Evolutionary conservation across 495 filamentous ascomycete species (phyloP), one percentile per base, ranked within the genome.

Genomic region (Neurospora terricola): DNA sequence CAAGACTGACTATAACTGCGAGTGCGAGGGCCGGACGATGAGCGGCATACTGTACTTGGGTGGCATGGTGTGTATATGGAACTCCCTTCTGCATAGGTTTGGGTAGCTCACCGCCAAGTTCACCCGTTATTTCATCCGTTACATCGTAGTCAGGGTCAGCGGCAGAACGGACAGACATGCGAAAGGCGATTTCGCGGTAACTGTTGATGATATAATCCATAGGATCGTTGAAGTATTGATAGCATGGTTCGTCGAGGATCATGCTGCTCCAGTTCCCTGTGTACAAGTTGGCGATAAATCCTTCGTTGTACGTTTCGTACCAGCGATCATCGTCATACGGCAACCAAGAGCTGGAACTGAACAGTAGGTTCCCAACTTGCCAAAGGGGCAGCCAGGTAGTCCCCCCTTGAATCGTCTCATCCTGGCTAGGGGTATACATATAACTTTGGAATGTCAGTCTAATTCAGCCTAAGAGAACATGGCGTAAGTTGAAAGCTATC

Each of bases 101-200:
- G 9, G 43, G 43, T 48, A 48, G 43, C 1, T 2, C 42, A n/a
- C n/a, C n/a, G n/a, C n/a, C n/a, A n/a, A n/a, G n/a, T n/a, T n/a
- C n/a, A n/a, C n/a, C n/a, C n/a, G n/a, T 0, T 11, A 11, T 42
- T 42, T 18, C 40, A 2, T 14, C 42, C 2, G 18, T n/a, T 0
- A 0, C 0, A 45, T 45, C 42, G 18, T 45, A 45, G 8, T 0
- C 10, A 0, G 42, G 42, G 3, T 21, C 45, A 9, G 45, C 45
- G 12, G 45, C 45, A 1, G 45, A 23, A 2, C 45, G 48, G 1
- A 59, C 1, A 12, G 48, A 6, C 48, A 27, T 27, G 0, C 48
- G 21, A 12, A 59, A 59, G 48, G 48, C 21, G 1, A 59, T 59
- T 2, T 59, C 48, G 11, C 48, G 48, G 21, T 59, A 59, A 10